Conservation (phyloP, 1,284 basidiomycete genomes). For the Puccinia brachypodii region DNA sequence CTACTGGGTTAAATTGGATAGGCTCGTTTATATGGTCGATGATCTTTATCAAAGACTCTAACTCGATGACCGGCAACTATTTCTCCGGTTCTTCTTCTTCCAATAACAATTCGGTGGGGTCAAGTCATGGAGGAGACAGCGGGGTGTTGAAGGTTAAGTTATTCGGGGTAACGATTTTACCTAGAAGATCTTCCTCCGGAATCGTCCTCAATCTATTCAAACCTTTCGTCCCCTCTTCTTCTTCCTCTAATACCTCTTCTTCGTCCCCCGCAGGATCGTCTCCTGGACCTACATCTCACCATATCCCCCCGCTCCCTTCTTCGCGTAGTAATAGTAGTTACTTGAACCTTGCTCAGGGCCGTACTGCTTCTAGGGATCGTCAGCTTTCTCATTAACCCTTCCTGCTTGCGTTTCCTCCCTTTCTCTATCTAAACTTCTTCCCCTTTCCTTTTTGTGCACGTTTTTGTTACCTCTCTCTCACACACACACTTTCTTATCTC, state of each 20-base stretch:
- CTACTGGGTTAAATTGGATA: constrained; percentile 33
- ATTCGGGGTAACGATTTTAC: constrained; percentile 7
- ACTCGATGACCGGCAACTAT: constrained; percentile 9
- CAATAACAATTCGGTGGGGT: not conserved
- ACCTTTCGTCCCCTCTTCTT: not conserved
- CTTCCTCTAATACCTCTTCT: not conserved
- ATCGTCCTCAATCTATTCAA: constrained; percentile 1
- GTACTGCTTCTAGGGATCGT: not conserved
- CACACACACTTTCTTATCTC: no score
- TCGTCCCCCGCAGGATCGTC: not conserved
- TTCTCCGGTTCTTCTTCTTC: not conserved
- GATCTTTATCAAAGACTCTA: constrained; percentile 44
- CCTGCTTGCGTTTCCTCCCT: not conserved
- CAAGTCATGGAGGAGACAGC: not conserved
- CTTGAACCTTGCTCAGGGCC: not conserved
- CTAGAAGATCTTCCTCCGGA: not conserved
- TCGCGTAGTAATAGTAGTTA: not conserved
- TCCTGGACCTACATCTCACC: not conserved
- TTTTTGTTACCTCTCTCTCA: no score
- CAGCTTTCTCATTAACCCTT: not conserved
- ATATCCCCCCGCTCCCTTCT: no score
- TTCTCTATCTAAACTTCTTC: not conserved
- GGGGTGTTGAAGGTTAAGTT: not conserved
- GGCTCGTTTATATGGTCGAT: constrained; percentile 36
- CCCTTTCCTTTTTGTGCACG: not conserved